These are phyloP conservation scores for Neurospora sp. DNA, from an alignment of 495 filamentous ascomycete species.

Conservation along the genomic window DNA sequence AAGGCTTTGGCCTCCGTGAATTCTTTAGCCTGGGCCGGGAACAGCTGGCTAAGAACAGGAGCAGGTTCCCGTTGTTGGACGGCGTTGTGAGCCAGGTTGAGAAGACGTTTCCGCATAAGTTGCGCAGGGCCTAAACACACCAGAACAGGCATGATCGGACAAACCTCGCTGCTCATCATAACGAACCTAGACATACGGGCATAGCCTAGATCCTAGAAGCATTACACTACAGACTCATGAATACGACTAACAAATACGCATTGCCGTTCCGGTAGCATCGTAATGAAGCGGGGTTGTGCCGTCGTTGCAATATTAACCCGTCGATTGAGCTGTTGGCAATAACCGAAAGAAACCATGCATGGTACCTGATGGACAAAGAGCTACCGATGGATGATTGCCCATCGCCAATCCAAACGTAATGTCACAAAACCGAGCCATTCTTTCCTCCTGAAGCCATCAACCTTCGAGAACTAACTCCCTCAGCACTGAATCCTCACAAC, in stretches of 20 bases:
- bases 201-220: not conserved
- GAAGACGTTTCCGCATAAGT: not conserved
- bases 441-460: too few relatives aligned
- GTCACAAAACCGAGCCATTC: too few relatives aligned
- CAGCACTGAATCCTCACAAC: too few relatives aligned
- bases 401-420: too few relatives aligned
- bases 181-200: not conserved
- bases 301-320: not conserved
- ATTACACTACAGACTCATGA: not conserved
- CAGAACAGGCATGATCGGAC: not conserved
- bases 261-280: not conserved
- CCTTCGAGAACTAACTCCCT: too few relatives aligned
- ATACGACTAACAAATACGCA: not conserved
- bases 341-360: not conserved
- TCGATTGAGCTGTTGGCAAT: not conserved
- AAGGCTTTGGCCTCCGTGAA: slow-evolving; percentile 15
- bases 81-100: not conserved
- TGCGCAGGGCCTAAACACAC: not conserved
- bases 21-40: not conserved
- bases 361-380: not conserved
- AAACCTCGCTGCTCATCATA: not conserved
- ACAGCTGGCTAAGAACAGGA: not conserved
- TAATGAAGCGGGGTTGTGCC: not conserved
- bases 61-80: not conserved
- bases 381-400: too few relatives aligned